Percentiles rank a stretch among this genome's conserved stretches.
phyloP scores from a whole-genome alignment of 805 yeast genomes.

The Groenewaldozyma tartarivorans region DNA sequence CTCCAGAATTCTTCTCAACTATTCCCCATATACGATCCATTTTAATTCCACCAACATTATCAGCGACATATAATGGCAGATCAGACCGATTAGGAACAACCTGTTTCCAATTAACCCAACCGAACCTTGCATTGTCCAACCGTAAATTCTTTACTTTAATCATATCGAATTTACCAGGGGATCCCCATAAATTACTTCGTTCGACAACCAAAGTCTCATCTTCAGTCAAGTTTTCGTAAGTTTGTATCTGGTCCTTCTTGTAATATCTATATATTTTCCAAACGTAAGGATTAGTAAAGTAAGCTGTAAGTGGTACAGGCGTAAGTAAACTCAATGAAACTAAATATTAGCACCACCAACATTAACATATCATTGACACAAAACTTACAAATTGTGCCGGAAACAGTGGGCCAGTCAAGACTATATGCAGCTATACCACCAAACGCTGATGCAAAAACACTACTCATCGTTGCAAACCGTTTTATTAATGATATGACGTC shows the following conservation, averaged over 20 bases:
- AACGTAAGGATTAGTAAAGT: constrained; percentile 56
- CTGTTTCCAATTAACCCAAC: constrained; percentile 41
- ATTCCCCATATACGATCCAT: constrained; percentile 85
- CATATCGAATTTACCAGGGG: constrained; percentile 53
- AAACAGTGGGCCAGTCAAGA: constrained; percentile 10
- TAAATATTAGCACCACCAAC: constrained; percentile 12
- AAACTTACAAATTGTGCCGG: constrained; percentile 38
- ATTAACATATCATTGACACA: constrained; percentile 39
- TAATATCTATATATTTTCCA: constrained; percentile 63
- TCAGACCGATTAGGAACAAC: constrained; percentile 24
- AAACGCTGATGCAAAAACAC: not conserved
- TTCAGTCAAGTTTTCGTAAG: constrained; percentile 46
- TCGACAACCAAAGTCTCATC: constrained; percentile 64
- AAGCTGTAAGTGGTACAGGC: constrained; percentile 50
- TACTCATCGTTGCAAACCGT: constrained; percentile 24
- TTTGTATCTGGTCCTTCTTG: constrained; percentile 50
- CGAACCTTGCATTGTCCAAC: constrained; percentile 33
- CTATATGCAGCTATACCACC: not conserved
- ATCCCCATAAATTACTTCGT: constrained; percentile 58
- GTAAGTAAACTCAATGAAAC: constrained; percentile 36
- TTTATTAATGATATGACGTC: constrained; percentile 55
- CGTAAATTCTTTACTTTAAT: constrained; percentile 41
- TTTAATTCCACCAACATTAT: constrained; percentile 68
- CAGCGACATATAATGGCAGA: constrained; percentile 48
- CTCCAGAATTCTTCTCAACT: constrained; percentile 57